Conservation (phyloP, 2,329 filamentous ascomycete species). For the Neofusicoccum sp. region DNA sequence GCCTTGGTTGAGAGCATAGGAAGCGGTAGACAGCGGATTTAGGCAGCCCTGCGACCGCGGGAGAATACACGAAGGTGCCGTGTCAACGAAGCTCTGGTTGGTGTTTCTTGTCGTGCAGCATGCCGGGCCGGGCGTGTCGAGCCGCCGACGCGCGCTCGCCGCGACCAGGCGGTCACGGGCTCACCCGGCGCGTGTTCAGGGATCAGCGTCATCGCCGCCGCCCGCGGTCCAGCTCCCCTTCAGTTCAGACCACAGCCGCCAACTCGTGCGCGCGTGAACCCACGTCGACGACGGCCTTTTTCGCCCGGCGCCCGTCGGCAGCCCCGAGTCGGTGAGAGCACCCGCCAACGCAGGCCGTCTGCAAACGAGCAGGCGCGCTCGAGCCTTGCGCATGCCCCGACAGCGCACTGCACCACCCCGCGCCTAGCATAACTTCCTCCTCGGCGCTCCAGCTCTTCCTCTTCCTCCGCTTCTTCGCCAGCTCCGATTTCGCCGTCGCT, state of each 20-base stretch:
- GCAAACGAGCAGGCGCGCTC: neutral
- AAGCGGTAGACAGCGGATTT: neutral
- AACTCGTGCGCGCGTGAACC: neutral
- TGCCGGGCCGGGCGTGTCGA: neutral
- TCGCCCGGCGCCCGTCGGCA: neutral
- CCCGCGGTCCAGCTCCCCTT: neutral
- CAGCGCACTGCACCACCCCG: neutral
- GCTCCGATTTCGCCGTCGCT: neutral
- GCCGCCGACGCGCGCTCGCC: neutral
- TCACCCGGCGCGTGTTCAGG: neutral
- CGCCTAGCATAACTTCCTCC: neutral
- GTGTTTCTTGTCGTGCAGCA: too few relatives aligned
- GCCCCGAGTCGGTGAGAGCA: neutral
- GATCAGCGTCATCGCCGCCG: conserved; percentile 5
- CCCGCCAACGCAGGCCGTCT: neutral
- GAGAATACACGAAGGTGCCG: too few relatives aligned
- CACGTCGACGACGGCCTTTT: neutral
- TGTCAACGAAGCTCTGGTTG: too few relatives aligned
- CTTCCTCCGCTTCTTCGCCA: neutral
- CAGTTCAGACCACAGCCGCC: neutral
- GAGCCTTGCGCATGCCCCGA: conserved; percentile 8
- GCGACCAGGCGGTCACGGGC: neutral
- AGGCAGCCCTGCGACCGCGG: too few relatives aligned
- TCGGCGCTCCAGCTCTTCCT: neutral
- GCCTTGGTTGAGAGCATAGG: too few relatives aligned